Conservation (phyloP, 1,139 yeast species). For the Pichia sp. region DNA sequence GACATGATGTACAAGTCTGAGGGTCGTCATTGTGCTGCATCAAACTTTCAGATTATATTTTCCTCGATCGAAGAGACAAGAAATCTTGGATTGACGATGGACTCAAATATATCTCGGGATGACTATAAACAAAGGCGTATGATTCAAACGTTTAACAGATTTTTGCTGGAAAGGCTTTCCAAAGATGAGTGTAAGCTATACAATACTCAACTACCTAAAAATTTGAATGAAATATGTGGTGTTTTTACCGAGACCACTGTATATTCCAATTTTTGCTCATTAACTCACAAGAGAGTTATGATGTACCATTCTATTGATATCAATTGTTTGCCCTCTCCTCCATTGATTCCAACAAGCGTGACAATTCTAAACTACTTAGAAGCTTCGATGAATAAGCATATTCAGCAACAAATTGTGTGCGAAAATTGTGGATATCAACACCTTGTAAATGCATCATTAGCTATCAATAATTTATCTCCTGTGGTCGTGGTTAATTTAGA, state of each 20-base stretch:
- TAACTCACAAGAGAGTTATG: slow-evolving; percentile 25
- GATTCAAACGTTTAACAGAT: slow-evolving; percentile 56
- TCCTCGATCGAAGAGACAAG: slow-evolving; percentile 45
- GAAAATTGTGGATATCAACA: slow-evolving; percentile 48
- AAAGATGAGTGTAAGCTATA: slow-evolving; percentile 44
- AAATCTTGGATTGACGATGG: slow-evolving; percentile 49
- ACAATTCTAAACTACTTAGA: slow-evolving; percentile 54
- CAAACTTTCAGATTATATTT: slow-evolving; percentile 61
- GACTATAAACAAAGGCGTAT: slow-evolving; percentile 34
- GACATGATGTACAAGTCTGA: slow-evolving; percentile 87
- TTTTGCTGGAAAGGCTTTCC: slow-evolving; percentile 48
- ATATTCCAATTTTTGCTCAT: slow-evolving; percentile 29
- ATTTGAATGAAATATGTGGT: slow-evolving; percentile 40
- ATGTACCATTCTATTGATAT: slow-evolving; percentile 31
- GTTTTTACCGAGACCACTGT: slow-evolving; percentile 41
- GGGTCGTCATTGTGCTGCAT: slow-evolving; percentile 66
- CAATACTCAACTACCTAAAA: slow-evolving; percentile 18
- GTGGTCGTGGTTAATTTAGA: slow-evolving; percentile 61
- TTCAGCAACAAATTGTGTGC: slow-evolving; percentile 49
- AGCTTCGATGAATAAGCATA: slow-evolving; percentile 50
- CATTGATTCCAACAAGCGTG: slow-evolving; percentile 22
- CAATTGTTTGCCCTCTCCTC: slow-evolving; percentile 27
- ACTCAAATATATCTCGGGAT: slow-evolving; percentile 37
- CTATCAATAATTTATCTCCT: slow-evolving; percentile 57
- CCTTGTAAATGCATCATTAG: slow-evolving; percentile 47